Evolutionary conservation across 257 asterid species (phyloP), one percentile per base, ranked within the genome.

Genomic region (Fraxinus americana): DNA sequence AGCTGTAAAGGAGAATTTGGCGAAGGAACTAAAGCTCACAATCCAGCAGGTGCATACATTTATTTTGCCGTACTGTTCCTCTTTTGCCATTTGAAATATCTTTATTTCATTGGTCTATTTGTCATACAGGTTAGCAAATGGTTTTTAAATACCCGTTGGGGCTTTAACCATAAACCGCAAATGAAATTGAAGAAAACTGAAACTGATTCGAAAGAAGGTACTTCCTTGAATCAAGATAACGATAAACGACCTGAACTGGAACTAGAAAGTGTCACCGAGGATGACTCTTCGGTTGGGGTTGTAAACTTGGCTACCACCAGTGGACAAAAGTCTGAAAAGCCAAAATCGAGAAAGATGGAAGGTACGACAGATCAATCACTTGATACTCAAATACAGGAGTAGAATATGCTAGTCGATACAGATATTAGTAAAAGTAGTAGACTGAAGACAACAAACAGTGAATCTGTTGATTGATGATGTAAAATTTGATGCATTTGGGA

Each of bases 131-230:
- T 96, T 32, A 7, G 75, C 72, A 93, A 90, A 84, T 96, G 99
- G 99, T 95, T 96, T 71, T 95, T 85, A 57, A 94, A 96, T 87
- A 86, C 97, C 68, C 96, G 99, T 14, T 93, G 96, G 97, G 88
- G 96, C 82, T 83, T 34, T 77, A 82, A 88, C 78, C 96, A 93
- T 83, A 83, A 91, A 72, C 77, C 91, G 77, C 84, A 25, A 48
- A 68, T 81, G 80, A 82, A 79, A 65, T 68, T 90, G 76, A 78
- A 66, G 77, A 67, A 83, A 30, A 74, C 71, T 27, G 89, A 80
- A 80, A 85, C 39, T 57, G n/a, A 39, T 43, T 45, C 11, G 41
- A 76, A 50, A 39, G 73, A 74, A n/a, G 72, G 25, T 41, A 16
- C 57, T 63, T 36, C 34, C 19, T 70, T 25, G 81, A 73, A 23